A percentile compares a stretch with the other conserved stretches of the same genome.
These are phyloP conservation scores for Dactylorhiza incarnata DNA, from an alignment of 106 monocot species.

Conservation along the genomic window DNA sequence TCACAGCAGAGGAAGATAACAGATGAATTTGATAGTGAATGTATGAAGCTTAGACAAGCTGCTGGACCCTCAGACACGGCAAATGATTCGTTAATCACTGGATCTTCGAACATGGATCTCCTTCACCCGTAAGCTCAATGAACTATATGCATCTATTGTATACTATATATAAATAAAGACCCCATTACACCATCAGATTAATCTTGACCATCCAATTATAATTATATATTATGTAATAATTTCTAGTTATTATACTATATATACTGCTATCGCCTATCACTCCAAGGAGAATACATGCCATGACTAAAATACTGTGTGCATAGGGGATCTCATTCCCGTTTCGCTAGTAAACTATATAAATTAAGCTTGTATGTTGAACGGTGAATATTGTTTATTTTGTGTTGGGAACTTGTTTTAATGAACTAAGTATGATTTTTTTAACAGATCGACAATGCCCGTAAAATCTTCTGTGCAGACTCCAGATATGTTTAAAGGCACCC, in stretches of 20 bases:
- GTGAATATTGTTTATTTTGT: neutral
- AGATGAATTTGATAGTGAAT: slow-evolving; percentile 84
- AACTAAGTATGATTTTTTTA: neutral
- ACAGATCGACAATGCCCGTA: slow-evolving; percentile 91
- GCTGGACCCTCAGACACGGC: slow-evolving; percentile 28
- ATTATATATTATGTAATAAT: too few species aligned
- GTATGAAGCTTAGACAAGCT: slow-evolving; percentile 55
- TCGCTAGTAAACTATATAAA: neutral
- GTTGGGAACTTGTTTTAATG: neutral
- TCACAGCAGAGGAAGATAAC: slow-evolving; percentile 85
- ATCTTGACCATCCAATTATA: too few species aligned
- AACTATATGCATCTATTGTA: neutral
- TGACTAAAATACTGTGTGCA: too few species aligned
- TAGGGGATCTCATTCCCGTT: too few species aligned
- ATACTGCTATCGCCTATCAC: too few species aligned
- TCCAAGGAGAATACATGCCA: too few species aligned
- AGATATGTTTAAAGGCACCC: slow-evolving; percentile 73
- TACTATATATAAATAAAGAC: too few species aligned
- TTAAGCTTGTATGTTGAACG: neutral
- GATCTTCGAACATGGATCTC: slow-evolving; percentile 69
- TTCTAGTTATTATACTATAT: too few species aligned
- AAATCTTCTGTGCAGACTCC: slow-evolving; percentile 90
- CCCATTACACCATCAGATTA: too few species aligned
- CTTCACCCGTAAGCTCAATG: slow-evolving; percentile 75
- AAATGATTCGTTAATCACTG: slow-evolving; percentile 44